Conservation (phyloP, 2,329 filamentous ascomycete species). For the Parafenestella ontariensis region DNA sequence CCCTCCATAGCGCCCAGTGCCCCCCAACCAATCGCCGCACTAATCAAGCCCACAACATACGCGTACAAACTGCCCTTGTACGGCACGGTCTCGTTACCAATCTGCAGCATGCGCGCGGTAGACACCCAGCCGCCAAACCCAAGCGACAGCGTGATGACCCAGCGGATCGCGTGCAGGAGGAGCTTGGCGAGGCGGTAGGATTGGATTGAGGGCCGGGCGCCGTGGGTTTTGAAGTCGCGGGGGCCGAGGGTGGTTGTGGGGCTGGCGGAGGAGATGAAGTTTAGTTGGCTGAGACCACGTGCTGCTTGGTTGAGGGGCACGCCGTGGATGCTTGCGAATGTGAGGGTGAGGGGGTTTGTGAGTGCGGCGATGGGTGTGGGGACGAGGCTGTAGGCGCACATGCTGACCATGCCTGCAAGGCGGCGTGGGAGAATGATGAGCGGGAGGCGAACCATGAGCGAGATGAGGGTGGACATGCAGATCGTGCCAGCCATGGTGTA, state of each 20-base stretch:
- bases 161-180: slow-evolving; percentile 85
- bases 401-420: slow-evolving; percentile 71
- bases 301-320: slow-evolving; percentile 80
- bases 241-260: slow-evolving; percentile 71
- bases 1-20: slow-evolving; percentile 91
- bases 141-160: slow-evolving; percentile 87
- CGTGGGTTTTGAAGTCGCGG: slow-evolving; percentile 48
- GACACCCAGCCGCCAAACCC: slow-evolving; percentile 98
- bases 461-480: slow-evolving; percentile 82
- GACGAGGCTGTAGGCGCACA: slow-evolving; percentile 79
- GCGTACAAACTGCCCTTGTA: slow-evolving; percentile 85
- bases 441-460: slow-evolving; percentile 82
- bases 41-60: slow-evolving; percentile 90
- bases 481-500: slow-evolving; percentile 93
- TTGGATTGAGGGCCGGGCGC: slow-evolving; percentile 64
- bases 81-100: slow-evolving; percentile 59
- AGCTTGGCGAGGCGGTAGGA: slow-evolving; percentile 92
- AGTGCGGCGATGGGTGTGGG: slow-evolving; percentile 85
- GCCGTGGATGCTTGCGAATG: slow-evolving; percentile 92
- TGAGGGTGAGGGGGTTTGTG: slow-evolving; percentile 90
- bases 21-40: slow-evolving; percentile 93
- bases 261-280: slow-evolving; percentile 75
- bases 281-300: slow-evolving; percentile 79
- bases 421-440: slow-evolving; percentile 82
- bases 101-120: slow-evolving; percentile 78